Evolutionary conservation across 805 yeast genomes (phyloP), one percentile per base, ranked within the genome.

Genomic region (Hanseniaspora vineae): DNA sequence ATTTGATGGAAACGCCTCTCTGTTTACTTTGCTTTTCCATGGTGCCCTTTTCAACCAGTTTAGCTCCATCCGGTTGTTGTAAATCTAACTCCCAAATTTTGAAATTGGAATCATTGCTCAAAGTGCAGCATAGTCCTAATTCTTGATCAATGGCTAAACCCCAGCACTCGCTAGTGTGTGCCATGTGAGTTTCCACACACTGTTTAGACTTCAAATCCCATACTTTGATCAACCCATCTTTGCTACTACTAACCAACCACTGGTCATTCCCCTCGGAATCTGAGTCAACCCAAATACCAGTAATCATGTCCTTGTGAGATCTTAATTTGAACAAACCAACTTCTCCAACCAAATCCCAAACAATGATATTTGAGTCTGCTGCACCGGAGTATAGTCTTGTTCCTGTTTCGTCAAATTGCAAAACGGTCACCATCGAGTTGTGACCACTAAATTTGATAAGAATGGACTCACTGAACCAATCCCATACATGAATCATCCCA

Each of bases 291-390:
- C 42, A 35, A 19, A 48, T 12, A 0, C 94, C 94, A 1, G 96
- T 89, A 54, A 92, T 82, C 54, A 81, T 84, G 54, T 87, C 90
- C 61, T 84, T 81, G 63, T 92, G 98, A 6, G 97, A 88, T 61
- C 84, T 78, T 51, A 92, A 72, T 57, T 90, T 82, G 67, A 77
- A 84, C 33, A 90, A 66, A 12, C 99, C 99, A 29, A 76, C 79
- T 69, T 92, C 99, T 10, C 86, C 84, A 14, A 92, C 89, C 48
- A 92, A 74, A 67, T 92, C 99, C 99, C 99, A 92, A 54, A 88
- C 72, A 52, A 92, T 82, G 33, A 90, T 77, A 47, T 77, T 71
- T 3, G 96, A 75, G 64, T 92, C 99, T 44, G 76, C 75, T 1
- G 96, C 81, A 2, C 97, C 98, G 6, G 95, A 84, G 32, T 81